Evolutionary conservation across 331 rosid species (phyloP), one percentile per base, ranked within the genome.

Genomic region (Malus hybrid): DNA sequence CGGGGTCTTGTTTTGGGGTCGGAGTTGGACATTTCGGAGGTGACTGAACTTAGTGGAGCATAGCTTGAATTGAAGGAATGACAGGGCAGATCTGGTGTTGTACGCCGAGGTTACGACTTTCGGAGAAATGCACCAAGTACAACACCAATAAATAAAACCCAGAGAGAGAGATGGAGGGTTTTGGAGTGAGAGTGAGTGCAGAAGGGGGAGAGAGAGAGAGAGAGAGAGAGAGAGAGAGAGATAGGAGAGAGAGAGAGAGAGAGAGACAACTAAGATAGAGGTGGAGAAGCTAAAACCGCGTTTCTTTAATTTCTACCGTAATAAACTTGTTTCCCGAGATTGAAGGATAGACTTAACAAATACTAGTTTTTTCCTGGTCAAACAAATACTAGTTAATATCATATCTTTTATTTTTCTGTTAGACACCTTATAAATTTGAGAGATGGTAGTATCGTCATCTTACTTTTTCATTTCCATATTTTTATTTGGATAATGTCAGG

Each of bases 1-100:
- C 98, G 90, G 0, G 65, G 90, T 4, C 85, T 82, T 60, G 82
- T 11, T 76, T 91, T 87, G 70, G 92, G 86, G 88, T 88, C 90
- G 79, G 91, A 74, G 65, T 70, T 76, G 1, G 97, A 83, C 98
- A 93, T 93, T 24, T 18, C 20, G 18, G 7, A 27, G 73, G 10
- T 31, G 36, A 64, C 22, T 16, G 11, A 65, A 52, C 54, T 83
- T 39, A 87, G 70, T 62, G 48, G 19, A 10, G 65, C 93, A 90
- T 87, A 67, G 83, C 76, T 75, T 44, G 34, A 62, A 4, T 7
- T 33, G 56, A 69, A 61, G 0, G 65, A 61, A 66, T 31, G 67
- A 34, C 56, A 1, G 57, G 5, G 56, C 73, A 86, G 96, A 93
- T 93, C 98, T 88, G 93, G 66, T 13, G 28, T 22, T 48, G 55